A percentile compares a stretch with the other conserved stretches of the same genome.
Evolutionary conservation across 139 green algal species (phyloP).

Genomic region (Closterium sp.): DNA sequence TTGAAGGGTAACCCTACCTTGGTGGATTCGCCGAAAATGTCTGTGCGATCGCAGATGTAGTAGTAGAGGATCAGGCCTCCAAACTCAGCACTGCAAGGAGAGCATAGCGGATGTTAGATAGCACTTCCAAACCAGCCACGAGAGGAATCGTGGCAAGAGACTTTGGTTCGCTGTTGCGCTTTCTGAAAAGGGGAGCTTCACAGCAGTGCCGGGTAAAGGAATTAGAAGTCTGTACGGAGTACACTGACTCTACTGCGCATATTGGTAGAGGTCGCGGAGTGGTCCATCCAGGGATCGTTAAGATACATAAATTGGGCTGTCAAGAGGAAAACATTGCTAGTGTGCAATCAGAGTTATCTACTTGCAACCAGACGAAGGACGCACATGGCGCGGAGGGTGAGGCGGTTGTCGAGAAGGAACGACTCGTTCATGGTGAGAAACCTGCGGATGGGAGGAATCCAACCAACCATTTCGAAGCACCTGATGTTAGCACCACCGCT

Average conservation of each 20-base stretch:
- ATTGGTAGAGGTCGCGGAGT: not conserved
- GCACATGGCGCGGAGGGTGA: slow-evolving; percentile 37
- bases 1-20: slow-evolving; percentile 47
- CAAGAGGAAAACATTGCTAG: not conserved
- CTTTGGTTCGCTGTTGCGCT: not conserved
- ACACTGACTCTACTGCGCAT: slow-evolving; percentile 1
- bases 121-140: not conserved
- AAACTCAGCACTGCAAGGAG: slow-evolving; percentile 65
- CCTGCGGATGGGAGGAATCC: not conserved
- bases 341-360: not conserved
- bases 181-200: not conserved
- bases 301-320: not conserved
- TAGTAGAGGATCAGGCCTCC: slow-evolving; percentile 82
- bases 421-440: slow-evolving; percentile 24
- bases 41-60: slow-evolving; percentile 81
- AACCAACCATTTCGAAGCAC: not conserved
- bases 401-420: slow-evolving; percentile 34
- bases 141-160: not conserved
- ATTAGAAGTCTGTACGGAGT: not conserved
- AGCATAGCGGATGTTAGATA: not conserved
- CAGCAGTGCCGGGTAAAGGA: not conserved
- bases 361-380: not conserved
- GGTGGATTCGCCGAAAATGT: slow-evolving; percentile 51
- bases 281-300: not conserved
- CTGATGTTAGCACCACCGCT: not conserved